A percentile compares a stretch with the other conserved stretches of the same genome.
phyloP scores from a whole-genome alignment of 2,329 filamentous ascomycete genomes.

The Helotiales sp. region DNA sequence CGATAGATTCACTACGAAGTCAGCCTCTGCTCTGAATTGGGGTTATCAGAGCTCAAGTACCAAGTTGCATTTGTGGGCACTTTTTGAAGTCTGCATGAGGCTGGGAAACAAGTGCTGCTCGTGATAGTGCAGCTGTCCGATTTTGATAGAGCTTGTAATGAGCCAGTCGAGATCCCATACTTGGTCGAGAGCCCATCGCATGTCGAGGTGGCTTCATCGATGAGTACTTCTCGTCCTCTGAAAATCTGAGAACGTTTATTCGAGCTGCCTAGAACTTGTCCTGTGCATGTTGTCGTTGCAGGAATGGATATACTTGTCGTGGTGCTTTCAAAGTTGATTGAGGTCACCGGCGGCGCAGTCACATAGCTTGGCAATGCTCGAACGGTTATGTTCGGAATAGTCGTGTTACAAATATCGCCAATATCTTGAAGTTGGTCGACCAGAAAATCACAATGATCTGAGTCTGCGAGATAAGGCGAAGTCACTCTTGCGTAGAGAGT shows the following conservation, averaged over 20 bases:
- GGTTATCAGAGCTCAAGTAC: neutral
- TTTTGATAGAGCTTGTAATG: neutral
- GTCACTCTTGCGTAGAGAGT: slow-evolving; percentile 21
- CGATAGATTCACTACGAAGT: slow-evolving; percentile 4
- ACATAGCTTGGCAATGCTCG: slow-evolving; percentile 5
- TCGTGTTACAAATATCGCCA: slow-evolving; percentile 21
- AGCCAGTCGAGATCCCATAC: slow-evolving; percentile 6
- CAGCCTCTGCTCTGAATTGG: neutral
- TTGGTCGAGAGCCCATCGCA: slow-evolving; percentile 2
- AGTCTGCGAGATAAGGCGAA: slow-evolving; percentile 25
- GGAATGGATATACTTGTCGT: neutral
- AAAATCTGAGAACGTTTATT: neutral
- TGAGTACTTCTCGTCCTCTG: neutral
- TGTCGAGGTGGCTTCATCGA: neutral
- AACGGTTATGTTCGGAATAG: slow-evolving; percentile 6
- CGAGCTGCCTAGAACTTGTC: neutral
- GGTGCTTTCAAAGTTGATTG: slow-evolving; percentile 1
- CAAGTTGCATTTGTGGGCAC: slow-evolving; percentile 2
- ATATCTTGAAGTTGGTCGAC: slow-evolving; percentile 28
- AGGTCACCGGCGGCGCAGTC: slow-evolving; percentile 1
- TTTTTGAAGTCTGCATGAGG: slow-evolving; percentile 1
- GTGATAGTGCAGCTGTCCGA: neutral
- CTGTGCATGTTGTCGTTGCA: slow-evolving; percentile 5
- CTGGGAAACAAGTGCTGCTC: neutral
- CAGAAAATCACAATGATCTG: slow-evolving; percentile 28